These are phyloP conservation scores for Triadica sebifera DNA, from an alignment of 345 rosid species.

Conservation along the genomic window DNA sequence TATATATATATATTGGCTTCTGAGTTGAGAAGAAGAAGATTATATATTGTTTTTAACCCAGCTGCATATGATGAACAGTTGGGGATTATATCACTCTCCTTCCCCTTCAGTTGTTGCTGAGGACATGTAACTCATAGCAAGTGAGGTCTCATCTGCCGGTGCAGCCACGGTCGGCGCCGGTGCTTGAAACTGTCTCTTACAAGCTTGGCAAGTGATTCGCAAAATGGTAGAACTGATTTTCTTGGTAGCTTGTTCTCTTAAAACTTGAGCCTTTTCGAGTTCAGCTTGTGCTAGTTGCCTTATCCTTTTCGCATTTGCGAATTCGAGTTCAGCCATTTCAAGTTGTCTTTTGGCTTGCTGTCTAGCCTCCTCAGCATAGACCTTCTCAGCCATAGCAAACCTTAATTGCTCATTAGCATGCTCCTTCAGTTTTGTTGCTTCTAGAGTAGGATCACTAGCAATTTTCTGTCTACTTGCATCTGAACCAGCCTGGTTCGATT, in stretches of 20 bases:
- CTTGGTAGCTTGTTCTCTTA: slow-evolving; percentile 68
- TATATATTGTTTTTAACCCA: too few relatives aligned
- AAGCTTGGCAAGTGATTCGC: slow-evolving; percentile 73
- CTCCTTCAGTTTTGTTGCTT: slow-evolving; percentile 47
- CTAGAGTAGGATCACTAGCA: slow-evolving; percentile 17
- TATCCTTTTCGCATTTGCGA: slow-evolving; percentile 62
- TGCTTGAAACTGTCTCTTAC: slow-evolving; percentile 64
- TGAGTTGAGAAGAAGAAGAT: too few relatives aligned
- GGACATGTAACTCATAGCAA: slow-evolving; percentile 77
- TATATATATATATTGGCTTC: too few relatives aligned
- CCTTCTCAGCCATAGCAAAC: slow-evolving; percentile 60
- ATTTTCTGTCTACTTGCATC: slow-evolving; percentile 21
- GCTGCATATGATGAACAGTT: too few relatives aligned
- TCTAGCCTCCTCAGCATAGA: slow-evolving; percentile 69
- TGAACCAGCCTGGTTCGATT: neutral
- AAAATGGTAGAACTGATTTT: slow-evolving; percentile 58
- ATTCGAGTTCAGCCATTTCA: slow-evolving; percentile 75
- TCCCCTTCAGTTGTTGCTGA: slow-evolving; percentile 80
- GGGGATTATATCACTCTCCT: slow-evolving; percentile 16
- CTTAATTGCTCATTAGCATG: slow-evolving; percentile 48
- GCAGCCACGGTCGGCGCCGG: slow-evolving; percentile 21
- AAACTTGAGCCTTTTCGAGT: slow-evolving; percentile 60
- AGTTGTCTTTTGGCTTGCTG: slow-evolving; percentile 64
- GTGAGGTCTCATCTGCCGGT: slow-evolving; percentile 65
- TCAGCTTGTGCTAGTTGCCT: slow-evolving; percentile 72